Base-by-base conservation (phyloP, 2,329 filamentous ascomycete species). In the Monilinia fructicola region DNA sequence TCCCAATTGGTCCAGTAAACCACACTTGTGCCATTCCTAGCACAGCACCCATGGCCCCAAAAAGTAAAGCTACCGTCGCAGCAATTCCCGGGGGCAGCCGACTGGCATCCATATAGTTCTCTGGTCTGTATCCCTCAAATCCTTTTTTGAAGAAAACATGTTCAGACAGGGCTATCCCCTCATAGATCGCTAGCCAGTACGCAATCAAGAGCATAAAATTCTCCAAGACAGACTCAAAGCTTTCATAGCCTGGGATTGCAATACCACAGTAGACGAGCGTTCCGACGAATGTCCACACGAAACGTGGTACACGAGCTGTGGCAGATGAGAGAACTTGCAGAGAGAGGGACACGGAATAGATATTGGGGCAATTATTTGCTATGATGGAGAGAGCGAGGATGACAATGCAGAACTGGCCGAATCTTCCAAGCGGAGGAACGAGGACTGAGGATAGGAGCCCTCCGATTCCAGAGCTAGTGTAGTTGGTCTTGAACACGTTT, bases 171-270 rank as follows among this genome's bases (percentile, higher is more conserved):
- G 67, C 56, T 69, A 92, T 85, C 56, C 84, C 88, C 70, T 86
- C 84, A 78, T 92, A 92, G 72, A 92, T 90, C 58, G 88, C 86
- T 1, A 92, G 81, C 89, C 90, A 92, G 79, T 92, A 92, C 2
- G 85, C 85, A 69, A 87, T 87, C 62, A 88, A 75, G 68, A 85
- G 77, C 86, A 92, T 90, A 78, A 92, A 90, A 77, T 90, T 89
- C 74, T 89, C 83, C 18, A 92, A 81, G 3, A 89, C 83, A 9
- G 76, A 74, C 70, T 87, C 85, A 75, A 91, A 91, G 74, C 88
- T 81, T 5, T 77, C 78, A 78, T 90, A 91, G 1, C 87, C 90
- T 0, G 88, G 87, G 63, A 92, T 89, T 11, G 87, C 85, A 72
- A 92, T 87, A 31, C 84, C 88, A 69, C 90, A 84, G 76, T 90